Evolutionary conservation across 192 early-diverging fungal genomes (phyloP).

Genomic region (Entomortierella beljakovae): DNA sequence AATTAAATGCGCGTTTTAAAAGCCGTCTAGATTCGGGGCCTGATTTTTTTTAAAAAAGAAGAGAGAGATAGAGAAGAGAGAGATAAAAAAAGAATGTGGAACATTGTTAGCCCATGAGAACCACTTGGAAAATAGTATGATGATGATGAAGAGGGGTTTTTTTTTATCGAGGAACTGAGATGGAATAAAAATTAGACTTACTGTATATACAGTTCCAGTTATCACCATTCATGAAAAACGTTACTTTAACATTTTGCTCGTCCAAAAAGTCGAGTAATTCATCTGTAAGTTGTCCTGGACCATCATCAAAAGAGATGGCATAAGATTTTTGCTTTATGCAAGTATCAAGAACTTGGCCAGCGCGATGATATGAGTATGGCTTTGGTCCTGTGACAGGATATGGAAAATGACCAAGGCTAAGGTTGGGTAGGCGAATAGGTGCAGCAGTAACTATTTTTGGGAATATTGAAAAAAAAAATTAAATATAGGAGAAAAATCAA

Average conservation of each 20-base stretch:
- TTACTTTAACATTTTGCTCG: constrained; percentile 65
- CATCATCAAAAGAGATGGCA: constrained; percentile 77
- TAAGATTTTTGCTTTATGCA: constrained; percentile 34
- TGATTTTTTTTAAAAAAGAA: neutral
- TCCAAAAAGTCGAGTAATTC: constrained; percentile 66
- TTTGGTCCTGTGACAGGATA: constrained; percentile 26
- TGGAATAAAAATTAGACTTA: constrained; percentile 48
- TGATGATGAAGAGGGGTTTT: neutral
- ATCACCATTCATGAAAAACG: constrained; percentile 76
- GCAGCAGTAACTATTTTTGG: constrained; percentile 13
- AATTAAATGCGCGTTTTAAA: constrained; percentile 32
- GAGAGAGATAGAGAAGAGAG: neutral
- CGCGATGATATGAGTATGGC: constrained; percentile 7
- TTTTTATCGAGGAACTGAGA: neutral
- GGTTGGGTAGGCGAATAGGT: constrained; percentile 10
- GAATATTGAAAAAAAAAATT: neutral
- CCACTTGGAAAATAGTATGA: too few relatives aligned
- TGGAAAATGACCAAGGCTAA: constrained; percentile 24
- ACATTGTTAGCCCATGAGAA: too few relatives aligned
- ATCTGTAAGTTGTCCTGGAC: constrained; percentile 65
- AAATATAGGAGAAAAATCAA: neutral
- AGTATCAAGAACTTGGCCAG: constrained; percentile 27
- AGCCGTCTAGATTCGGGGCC: constrained; percentile 35
- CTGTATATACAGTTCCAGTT: constrained; percentile 56
- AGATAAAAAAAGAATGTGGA: too few relatives aligned